phyloP scores from a whole-genome alignment of 768 basidiomycete species.

The Russula sp. region DNA sequence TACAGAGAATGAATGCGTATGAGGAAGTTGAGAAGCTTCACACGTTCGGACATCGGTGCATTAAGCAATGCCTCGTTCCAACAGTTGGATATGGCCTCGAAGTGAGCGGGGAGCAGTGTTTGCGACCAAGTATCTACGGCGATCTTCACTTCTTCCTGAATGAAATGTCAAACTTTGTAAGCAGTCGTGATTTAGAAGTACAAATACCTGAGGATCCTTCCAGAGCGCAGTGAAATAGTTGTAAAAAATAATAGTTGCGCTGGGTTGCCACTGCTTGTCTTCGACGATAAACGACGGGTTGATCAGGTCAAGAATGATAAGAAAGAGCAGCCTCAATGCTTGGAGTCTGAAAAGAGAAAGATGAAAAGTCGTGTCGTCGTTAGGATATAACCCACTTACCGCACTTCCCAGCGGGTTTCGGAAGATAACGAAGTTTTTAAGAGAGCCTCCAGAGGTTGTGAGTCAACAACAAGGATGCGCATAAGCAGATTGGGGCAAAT shows the following conservation, averaged over 20 bases:
- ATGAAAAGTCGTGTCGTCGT: slow-evolving; percentile 6
- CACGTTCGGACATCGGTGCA: slow-evolving; percentile 54
- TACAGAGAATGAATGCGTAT: slow-evolving; percentile 68
- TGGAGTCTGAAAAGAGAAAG: slow-evolving; percentile 42
- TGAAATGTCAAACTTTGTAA: neutral
- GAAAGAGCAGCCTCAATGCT: slow-evolving; percentile 55
- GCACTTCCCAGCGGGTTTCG: slow-evolving; percentile 45
- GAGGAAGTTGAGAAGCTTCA: slow-evolving; percentile 59
- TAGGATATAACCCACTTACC: slow-evolving; percentile 42
- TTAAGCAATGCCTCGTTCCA: slow-evolving; percentile 63
- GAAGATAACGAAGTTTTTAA: slow-evolving; percentile 44
- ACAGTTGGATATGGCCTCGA: slow-evolving; percentile 60
- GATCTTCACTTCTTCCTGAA: slow-evolving; percentile 66
- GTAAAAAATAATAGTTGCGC: slow-evolving; percentile 55
- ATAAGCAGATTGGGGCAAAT: slow-evolving; percentile 57
- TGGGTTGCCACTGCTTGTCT: slow-evolving; percentile 65
- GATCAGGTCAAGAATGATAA: slow-evolving; percentile 62
- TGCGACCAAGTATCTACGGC: slow-evolving; percentile 56
- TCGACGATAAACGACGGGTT: slow-evolving; percentile 60
- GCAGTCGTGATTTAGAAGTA: neutral
- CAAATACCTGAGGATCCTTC: slow-evolving; percentile 56
- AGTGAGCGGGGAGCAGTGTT: slow-evolving; percentile 62
- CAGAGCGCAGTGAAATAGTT: slow-evolving; percentile 62
- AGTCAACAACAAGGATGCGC: slow-evolving; percentile 58
- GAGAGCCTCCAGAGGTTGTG: slow-evolving; percentile 56